phyloP scores from a whole-genome alignment of 1,139 yeast species.

The Suhomyces bokatorum region DNA sequence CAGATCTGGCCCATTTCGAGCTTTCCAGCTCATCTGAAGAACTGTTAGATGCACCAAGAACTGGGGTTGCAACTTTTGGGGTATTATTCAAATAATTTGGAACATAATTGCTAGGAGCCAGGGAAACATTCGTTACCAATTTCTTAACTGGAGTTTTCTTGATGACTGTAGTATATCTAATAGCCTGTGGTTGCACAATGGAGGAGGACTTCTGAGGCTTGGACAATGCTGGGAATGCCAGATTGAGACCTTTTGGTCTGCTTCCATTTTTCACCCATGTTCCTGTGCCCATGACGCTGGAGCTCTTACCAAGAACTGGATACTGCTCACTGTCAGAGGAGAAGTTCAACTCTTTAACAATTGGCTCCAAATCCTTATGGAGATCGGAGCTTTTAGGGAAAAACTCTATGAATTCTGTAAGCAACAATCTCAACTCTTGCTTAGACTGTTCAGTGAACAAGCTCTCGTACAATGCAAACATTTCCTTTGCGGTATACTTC shows the following conservation, averaged over 20 bases:
- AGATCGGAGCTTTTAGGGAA: conserved; percentile 41
- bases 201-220: conserved; percentile 33
- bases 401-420: conserved; percentile 59
- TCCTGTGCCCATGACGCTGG: conserved; percentile 12
- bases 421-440: conserved; percentile 53
- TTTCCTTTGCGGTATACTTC: conserved; percentile 48
- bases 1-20: conserved; percentile 11
- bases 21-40: conserved; percentile 2
- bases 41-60: conserved; percentile 16
- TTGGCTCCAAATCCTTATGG: conserved; percentile 26
- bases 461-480: conserved; percentile 50
- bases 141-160: conserved; percentile 22
- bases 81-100: conserved; percentile 35
- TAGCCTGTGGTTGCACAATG: conserved; percentile 16
- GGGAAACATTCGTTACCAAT: conserved; percentile 18
- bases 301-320: conserved; percentile 32
- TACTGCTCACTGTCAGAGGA: conserved; percentile 27
- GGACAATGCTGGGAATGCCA: conserved; percentile 56
- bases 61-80: conserved; percentile 16
- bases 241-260: conserved; percentile 23
- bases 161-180: conserved; percentile 43
- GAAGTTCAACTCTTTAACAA: conserved; percentile 25
- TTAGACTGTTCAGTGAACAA: conserved; percentile 46
- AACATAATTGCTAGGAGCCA: conserved; percentile 25
- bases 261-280: conserved; percentile 31